A percentile compares a stretch with the other conserved stretches of the same genome.
Conservation (phyloP, 176 grass and related monocot genomes). For the Echinochloa phyllopogon region DNA sequence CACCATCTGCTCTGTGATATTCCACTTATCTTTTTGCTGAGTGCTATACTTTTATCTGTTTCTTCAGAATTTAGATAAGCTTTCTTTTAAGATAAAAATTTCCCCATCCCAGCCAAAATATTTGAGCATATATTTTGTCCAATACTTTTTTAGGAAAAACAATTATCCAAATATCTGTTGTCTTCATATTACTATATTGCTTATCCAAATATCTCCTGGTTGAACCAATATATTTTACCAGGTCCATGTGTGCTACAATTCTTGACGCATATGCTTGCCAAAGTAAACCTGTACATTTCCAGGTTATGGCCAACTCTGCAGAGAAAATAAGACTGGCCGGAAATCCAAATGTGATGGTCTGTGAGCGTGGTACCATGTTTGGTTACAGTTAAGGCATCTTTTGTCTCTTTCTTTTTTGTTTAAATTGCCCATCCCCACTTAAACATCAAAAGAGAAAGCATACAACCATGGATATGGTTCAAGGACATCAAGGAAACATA, state of each 20-base stretch:
- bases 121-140: neutral
- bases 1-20: neutral
- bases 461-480: neutral
- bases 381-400: conserved; percentile 85
- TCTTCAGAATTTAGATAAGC: conserved; percentile 1
- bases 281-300: conserved; percentile 25
- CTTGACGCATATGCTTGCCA: neutral
- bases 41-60: neutral
- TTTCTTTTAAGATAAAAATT: neutral
- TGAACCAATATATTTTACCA: neutral
- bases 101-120: neutral
- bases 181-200: neutral
- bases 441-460: neutral
- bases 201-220: neutral
- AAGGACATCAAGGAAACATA: conserved; percentile 5
- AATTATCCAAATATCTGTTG: neutral
- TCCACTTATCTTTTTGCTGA: neutral
- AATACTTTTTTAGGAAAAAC: neutral
- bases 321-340: conserved; percentile 97
- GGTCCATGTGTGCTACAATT: neutral
- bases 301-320: conserved; percentile 80
- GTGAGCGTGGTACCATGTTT: conserved; percentile 98
- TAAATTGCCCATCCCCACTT: neutral
- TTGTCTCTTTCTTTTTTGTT: conserved; percentile 36
- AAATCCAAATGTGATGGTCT: conserved; percentile 96